phyloP scores from a whole-genome alignment of 2,329 filamentous ascomycete genomes.

The Lojkania enalia region DNA sequence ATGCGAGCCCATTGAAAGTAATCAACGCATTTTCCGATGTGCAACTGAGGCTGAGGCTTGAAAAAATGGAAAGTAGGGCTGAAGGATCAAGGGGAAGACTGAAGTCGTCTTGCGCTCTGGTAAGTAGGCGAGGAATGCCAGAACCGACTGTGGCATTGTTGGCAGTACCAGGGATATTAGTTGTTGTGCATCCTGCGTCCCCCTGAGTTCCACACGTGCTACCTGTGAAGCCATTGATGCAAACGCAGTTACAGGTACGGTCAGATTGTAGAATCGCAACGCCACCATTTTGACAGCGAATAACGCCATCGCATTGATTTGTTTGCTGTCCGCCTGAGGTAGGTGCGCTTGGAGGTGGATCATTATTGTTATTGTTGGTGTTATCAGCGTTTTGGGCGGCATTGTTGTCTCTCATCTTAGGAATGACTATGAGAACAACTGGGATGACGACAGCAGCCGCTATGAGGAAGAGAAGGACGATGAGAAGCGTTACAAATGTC shows the following conservation, averaged over 20 bases:
- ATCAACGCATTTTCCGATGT: conserved; percentile 84
- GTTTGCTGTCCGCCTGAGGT: conserved; percentile 18
- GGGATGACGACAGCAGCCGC: conserved; percentile 84
- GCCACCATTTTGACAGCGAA: conserved; percentile 79
- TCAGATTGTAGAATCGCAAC: conserved; percentile 69
- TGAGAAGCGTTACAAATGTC: conserved; percentile 68
- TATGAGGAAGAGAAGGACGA: conserved; percentile 72
- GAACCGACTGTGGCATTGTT: conserved; percentile 74
- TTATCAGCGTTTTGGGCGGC: conserved; percentile 25
- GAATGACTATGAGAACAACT: conserved; percentile 63
- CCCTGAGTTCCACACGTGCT: conserved; percentile 56
- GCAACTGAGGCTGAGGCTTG: conserved; percentile 74
- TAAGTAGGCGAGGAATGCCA: conserved; percentile 74
- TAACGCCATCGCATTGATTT: conserved; percentile 59
- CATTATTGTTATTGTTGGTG: conserved; percentile 29
- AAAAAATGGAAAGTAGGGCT: conserved; percentile 75
- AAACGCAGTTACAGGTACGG: conserved; percentile 77
- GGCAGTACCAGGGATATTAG: conserved; percentile 45
- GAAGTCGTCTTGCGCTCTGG: conserved; percentile 67
- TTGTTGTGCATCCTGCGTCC: conserved; percentile 61
- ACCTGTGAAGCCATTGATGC: conserved; percentile 82
- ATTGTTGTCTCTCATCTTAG: conserved; percentile 48
- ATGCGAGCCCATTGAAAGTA: conserved; percentile 67
- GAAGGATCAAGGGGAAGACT: conserved; percentile 73
- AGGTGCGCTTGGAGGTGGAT: conserved; percentile 11